Percentiles rank a stretch among this genome's conserved stretches.
These are phyloP conservation scores for Wickerhamiella galacta DNA, from an alignment of 805 yeast species.

Conservation along the genomic window DNA sequence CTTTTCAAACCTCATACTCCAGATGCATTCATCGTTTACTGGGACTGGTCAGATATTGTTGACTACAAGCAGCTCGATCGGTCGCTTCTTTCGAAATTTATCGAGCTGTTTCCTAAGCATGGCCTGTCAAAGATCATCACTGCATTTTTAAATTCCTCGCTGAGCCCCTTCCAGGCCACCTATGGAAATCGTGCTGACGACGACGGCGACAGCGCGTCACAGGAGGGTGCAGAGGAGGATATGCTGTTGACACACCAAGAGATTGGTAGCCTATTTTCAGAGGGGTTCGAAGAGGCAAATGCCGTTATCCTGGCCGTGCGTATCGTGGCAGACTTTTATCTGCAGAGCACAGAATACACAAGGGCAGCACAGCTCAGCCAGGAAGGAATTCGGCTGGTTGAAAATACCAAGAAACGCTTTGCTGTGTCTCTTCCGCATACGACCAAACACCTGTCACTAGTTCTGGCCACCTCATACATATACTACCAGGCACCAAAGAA, in stretches of 20 bases:
- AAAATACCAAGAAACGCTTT: slow-evolving; percentile 26
- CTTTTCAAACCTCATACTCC: slow-evolving; percentile 43
- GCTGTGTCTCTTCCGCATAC: slow-evolving; percentile 36
- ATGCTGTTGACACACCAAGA: slow-evolving; percentile 27
- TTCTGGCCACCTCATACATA: slow-evolving; percentile 61
- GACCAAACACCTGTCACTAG: slow-evolving; percentile 41
- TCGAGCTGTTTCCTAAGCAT: slow-evolving; percentile 7
- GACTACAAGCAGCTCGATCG: slow-evolving; percentile 33
- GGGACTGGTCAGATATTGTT: slow-evolving; percentile 41
- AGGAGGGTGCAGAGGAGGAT: slow-evolving; percentile 1
- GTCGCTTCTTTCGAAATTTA: slow-evolving; percentile 1
- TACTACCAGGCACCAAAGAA: slow-evolving; percentile 85
- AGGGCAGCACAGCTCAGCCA: slow-evolving; percentile 44
- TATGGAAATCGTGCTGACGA: no score
- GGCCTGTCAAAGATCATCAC: slow-evolving; percentile 4
- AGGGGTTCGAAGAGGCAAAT: slow-evolving; percentile 28
- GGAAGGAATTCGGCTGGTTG: slow-evolving; percentile 36
- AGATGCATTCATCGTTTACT: slow-evolving; percentile 26
- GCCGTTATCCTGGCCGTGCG: slow-evolving; percentile 44
- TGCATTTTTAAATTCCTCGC: slow-evolving; percentile 5
- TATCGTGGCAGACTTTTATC: slow-evolving; percentile 42
- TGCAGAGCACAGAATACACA: slow-evolving; percentile 45
- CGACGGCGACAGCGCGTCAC: slow-evolving; percentile 6
- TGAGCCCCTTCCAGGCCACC: slow-evolving; percentile 5
- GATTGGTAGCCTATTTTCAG: slow-evolving; percentile 32